These are phyloP conservation scores for Inga laurina DNA, from an alignment of 306 rosid genomes.

Conservation along the genomic window DNA sequence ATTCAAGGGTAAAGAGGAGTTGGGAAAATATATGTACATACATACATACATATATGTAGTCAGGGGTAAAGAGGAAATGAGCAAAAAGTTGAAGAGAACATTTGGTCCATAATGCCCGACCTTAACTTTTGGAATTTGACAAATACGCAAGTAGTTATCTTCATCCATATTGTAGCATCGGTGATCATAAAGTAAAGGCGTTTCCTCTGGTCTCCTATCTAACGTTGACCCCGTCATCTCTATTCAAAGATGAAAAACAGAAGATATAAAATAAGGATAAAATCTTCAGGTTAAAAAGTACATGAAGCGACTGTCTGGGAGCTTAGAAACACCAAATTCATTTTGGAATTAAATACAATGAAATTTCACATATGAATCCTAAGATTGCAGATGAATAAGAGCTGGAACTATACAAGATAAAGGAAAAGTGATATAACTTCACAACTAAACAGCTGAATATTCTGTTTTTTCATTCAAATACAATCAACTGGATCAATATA, in stretches of 20 bases:
- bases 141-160: constrained; percentile 77
- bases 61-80: constrained; percentile 23
- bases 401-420: not conserved
- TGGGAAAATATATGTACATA: not conserved
- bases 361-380: not conserved
- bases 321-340: not conserved
- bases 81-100: constrained; percentile 26
- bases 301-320: constrained; percentile 1
- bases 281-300: constrained; percentile 14
- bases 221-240: constrained; percentile 70
- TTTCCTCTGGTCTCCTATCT: constrained; percentile 32
- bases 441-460: not conserved
- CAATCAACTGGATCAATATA: not conserved
- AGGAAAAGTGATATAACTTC: constrained; percentile 6
- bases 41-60: not conserved
- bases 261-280: not conserved
- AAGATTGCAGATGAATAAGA: constrained; percentile 24
- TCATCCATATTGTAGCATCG: constrained; percentile 50
- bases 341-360: not conserved
- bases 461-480: not conserved
- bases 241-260: constrained; percentile 36
- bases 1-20: constrained; percentile 20
- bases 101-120: constrained; percentile 41
- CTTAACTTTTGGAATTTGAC: constrained; percentile 91
- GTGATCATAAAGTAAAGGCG: constrained; percentile 63